Evolutionary conservation across 2,329 filamentous ascomycete genomes (phyloP).

Genomic region (Teratosphaeria nubilosa): DNA sequence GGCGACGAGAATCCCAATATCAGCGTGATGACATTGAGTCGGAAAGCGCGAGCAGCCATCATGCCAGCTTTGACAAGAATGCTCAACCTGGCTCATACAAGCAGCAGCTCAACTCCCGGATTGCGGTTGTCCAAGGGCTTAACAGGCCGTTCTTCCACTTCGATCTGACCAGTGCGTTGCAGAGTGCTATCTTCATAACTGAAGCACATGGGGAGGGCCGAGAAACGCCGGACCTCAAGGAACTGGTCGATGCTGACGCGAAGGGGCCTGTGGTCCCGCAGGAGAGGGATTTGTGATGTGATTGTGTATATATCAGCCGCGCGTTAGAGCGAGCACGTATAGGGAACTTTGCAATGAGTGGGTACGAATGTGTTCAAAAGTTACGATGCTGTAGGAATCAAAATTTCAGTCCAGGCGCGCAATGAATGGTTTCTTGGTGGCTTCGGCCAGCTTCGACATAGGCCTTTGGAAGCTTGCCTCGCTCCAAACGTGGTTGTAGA

Average conservation of each 20-base stretch:
- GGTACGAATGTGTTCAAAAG: neutral
- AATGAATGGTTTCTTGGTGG: no score
- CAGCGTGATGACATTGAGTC: conserved; percentile 16
- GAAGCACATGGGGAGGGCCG: neutral
- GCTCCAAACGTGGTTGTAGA: no score
- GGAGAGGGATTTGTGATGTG: neutral
- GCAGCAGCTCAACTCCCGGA: conserved; percentile 18
- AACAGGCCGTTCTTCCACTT: conserved; percentile 90
- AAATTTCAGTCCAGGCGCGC: no score
- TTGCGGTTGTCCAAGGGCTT: conserved; percentile 69
- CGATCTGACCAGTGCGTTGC: conserved; percentile 78
- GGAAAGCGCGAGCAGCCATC: conserved; percentile 15
- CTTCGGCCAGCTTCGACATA: no score
- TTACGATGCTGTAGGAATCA: no score
- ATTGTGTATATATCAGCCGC: neutral
- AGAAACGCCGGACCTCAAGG: neutral
- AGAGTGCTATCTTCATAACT: conserved; percentile 55
- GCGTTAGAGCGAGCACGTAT: neutral
- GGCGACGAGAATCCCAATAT: conserved; percentile 36
- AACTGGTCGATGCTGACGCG: neutral
- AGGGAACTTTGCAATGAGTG: neutral
- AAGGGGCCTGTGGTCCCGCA: neutral
- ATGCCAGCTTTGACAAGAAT: conserved; percentile 32
- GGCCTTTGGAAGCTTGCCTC: no score
- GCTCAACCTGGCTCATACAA: conserved; percentile 28